phyloP scores from a whole-genome alignment of 768 basidiomycete species.

The Neoboletus subvelutipes region DNA sequence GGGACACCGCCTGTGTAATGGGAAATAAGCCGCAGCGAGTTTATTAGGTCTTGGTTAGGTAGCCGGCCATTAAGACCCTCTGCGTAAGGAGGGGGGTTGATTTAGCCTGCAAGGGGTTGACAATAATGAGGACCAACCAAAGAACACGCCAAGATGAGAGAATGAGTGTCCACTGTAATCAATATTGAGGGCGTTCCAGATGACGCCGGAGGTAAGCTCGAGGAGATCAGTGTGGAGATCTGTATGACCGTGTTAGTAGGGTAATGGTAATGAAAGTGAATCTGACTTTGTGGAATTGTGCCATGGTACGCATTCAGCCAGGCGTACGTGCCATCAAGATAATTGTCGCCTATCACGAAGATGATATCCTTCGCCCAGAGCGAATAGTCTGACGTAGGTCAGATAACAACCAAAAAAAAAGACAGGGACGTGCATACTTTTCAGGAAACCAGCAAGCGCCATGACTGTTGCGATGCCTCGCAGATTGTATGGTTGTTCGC shows the following conservation, averaged over 20 bases:
- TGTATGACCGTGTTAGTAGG: constrained; percentile 27
- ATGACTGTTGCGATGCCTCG: constrained; percentile 86
- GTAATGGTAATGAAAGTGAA: background rate
- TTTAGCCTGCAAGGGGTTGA: constrained; percentile 2
- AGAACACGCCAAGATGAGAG: constrained; percentile 92
- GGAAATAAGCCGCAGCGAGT: constrained; percentile 73
- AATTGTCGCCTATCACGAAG: constrained; percentile 85
- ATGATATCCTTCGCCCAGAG: constrained; percentile 95
- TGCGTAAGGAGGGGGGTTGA: constrained; percentile 31
- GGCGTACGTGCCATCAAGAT: constrained; percentile 90
- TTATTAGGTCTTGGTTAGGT: constrained; percentile 94
- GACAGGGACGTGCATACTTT: constrained; percentile 49
- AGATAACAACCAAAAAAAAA: background rate
- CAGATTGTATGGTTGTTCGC: constrained; percentile 64
- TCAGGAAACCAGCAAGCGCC: constrained; percentile 79
- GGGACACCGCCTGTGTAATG: constrained; percentile 74
- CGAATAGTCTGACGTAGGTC: constrained; percentile 59
- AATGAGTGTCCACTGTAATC: constrained; percentile 98
- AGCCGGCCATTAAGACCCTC: constrained; percentile 95
- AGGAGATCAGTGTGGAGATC: constrained; percentile 68
- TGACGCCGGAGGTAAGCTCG: constrained; percentile 72
- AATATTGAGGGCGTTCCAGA: constrained; percentile 93
- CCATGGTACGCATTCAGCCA: constrained; percentile 88
- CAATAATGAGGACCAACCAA: constrained; percentile 55
- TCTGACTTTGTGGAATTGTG: constrained; percentile 59